Conservation (phyloP, 768 basidiomycete genomes). For the Lactarius indigo region DNA sequence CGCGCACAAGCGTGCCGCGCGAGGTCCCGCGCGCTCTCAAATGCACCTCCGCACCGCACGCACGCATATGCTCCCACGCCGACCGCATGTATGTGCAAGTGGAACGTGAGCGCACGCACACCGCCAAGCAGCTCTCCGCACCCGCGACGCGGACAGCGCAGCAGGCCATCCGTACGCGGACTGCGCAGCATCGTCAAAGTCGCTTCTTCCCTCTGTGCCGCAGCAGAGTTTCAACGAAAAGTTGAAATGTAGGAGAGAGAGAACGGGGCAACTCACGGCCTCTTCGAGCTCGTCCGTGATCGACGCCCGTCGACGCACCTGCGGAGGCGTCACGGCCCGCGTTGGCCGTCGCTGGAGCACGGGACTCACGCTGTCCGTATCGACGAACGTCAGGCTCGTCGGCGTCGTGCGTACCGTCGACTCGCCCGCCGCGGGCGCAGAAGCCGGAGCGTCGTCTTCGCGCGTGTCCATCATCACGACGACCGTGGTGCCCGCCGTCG, state of each 20-base stretch:
- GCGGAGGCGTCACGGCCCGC: slow-evolving; percentile 17
- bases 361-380: slow-evolving; percentile 2
- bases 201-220: slow-evolving; percentile 23
- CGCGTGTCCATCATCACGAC: not conserved
- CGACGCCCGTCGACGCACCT: slow-evolving; percentile 13
- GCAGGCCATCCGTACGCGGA: slow-evolving; percentile 7
- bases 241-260: not conserved
- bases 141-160: slow-evolving; percentile 19
- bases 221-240: too few species aligned
- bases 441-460: not conserved
- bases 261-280: slow-evolving; percentile 9
- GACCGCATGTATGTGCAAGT: slow-evolving; percentile 25
- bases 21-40: slow-evolving; percentile 20
- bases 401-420: slow-evolving; percentile 18
- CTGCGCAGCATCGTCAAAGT: slow-evolving; percentile 17
- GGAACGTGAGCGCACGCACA: slow-evolving; percentile 24
- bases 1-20: slow-evolving; percentile 21
- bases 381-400: slow-evolving; percentile 20
- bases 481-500: not conserved
- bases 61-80: slow-evolving; percentile 12
- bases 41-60: slow-evolving; percentile 17
- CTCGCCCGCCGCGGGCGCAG: not conserved
- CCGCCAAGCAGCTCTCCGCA: slow-evolving; percentile 19
- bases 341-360: slow-evolving; percentile 10
- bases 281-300: slow-evolving; percentile 23